Evolutionary conservation across 768 basidiomycete genomes (phyloP).

Genomic region (Xerocomellus chrysenteron): DNA sequence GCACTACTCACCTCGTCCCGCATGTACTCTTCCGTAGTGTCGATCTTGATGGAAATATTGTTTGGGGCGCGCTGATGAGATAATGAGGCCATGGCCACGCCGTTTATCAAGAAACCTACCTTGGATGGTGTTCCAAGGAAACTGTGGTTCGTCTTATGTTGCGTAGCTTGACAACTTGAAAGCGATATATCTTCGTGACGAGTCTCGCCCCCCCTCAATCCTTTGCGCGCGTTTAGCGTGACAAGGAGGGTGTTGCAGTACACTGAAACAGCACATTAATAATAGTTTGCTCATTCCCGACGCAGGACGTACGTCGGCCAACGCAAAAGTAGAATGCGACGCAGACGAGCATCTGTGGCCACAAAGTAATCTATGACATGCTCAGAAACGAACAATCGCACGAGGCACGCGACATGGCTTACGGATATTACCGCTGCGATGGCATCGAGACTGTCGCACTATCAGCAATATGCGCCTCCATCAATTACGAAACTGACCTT

Average conservation of each 20-base stretch:
- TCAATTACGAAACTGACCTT: slow-evolving; percentile 21
- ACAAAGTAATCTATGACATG: slow-evolving; percentile 43
- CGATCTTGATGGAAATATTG: slow-evolving; percentile 63
- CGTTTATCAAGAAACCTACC: neutral
- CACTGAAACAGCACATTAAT: slow-evolving; percentile 33
- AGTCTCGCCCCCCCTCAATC: slow-evolving; percentile 33
- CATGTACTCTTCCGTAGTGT: slow-evolving; percentile 54
- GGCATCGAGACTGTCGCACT: slow-evolving; percentile 43
- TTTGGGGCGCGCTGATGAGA: slow-evolving; percentile 30
- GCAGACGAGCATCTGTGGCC: slow-evolving; percentile 52
- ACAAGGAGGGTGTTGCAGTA: slow-evolving; percentile 63
- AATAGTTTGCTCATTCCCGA: too few species aligned
- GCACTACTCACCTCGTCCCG: slow-evolving; percentile 36
- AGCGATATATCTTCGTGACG: slow-evolving; percentile 7
- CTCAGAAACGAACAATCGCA: neutral
- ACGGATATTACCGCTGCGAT: slow-evolving; percentile 55
- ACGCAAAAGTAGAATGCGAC: slow-evolving; percentile 61
- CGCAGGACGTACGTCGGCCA: slow-evolving; percentile 47
- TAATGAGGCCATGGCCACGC: neutral
- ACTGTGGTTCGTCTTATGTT: slow-evolving; percentile 3
- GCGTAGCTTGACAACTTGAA: neutral
- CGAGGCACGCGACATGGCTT: neutral
- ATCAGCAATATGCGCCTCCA: slow-evolving; percentile 3
- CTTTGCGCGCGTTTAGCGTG: slow-evolving; percentile 54
- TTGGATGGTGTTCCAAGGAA: neutral